phyloP scores from a whole-genome alignment of 306 rosid species.

The Arachis stenosperma region DNA sequence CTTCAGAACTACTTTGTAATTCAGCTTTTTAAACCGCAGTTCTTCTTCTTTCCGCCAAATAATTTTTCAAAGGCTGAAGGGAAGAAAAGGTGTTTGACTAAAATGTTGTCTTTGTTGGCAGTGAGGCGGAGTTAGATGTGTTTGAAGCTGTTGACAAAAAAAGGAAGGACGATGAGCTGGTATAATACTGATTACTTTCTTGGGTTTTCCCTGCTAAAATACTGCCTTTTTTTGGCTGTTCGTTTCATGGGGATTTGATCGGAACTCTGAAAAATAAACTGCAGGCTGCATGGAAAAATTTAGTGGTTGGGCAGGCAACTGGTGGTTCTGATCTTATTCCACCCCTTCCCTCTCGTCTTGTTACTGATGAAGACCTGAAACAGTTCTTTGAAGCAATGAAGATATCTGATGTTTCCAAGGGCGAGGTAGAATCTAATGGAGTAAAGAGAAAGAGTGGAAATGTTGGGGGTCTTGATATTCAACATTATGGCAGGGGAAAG shows the following conservation, averaged over 20 bases:
- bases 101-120: slow-evolving; percentile 49
- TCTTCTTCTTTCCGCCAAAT: slow-evolving; percentile 9
- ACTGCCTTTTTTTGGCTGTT: slow-evolving; percentile 22
- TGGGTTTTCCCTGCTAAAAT: slow-evolving; percentile 22
- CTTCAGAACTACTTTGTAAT: background rate
- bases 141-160: slow-evolving; percentile 89
- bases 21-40: background rate
- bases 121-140: slow-evolving; percentile 92
- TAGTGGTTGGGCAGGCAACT: slow-evolving; percentile 54
- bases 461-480: slow-evolving; percentile 82
- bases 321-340: slow-evolving; percentile 57
- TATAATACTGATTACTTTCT: slow-evolving; percentile 45
- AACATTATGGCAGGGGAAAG: slow-evolving; percentile 93
- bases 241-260: slow-evolving; percentile 16
- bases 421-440: slow-evolving; percentile 59
- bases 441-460: slow-evolving; percentile 73
- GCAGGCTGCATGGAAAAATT: slow-evolving; percentile 84
- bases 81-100: slow-evolving; percentile 10
- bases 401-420: slow-evolving; percentile 74
- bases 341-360: slow-evolving; percentile 83
- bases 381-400: slow-evolving; percentile 87
- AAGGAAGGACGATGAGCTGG: slow-evolving; percentile 81
- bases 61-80: slow-evolving; percentile 3
- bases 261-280: slow-evolving; percentile 31
- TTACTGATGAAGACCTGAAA: slow-evolving; percentile 85